Percentiles rank a stretch among this genome's conserved stretches.
phyloP scores from a whole-genome alignment of 1,284 basidiomycete genomes.

The Austroboletus olivaceoglutinosus region DNA sequence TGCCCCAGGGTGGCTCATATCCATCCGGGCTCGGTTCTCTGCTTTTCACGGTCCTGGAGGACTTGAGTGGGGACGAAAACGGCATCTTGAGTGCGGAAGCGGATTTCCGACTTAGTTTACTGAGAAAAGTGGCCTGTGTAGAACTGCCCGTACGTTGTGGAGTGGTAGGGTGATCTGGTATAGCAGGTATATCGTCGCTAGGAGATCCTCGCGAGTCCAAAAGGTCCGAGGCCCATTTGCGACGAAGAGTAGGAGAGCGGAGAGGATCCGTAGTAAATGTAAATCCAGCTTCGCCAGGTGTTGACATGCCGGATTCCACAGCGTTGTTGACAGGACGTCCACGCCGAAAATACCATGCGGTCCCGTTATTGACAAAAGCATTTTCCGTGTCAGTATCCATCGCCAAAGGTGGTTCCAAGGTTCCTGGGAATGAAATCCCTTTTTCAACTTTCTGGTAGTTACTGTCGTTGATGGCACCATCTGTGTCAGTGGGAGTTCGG shows the following conservation, averaged over 20 bases:
- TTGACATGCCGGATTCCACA: slow-evolving; percentile 26
- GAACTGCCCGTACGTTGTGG: slow-evolving; percentile 12
- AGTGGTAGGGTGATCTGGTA: slow-evolving; percentile 8
- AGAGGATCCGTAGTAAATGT: slow-evolving; percentile 38
- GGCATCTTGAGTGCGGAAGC: slow-evolving; percentile 48
- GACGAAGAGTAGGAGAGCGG: slow-evolving; percentile 41
- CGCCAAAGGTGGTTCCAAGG: slow-evolving; percentile 49
- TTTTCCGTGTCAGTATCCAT: slow-evolving; percentile 61
- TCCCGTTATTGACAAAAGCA: slow-evolving; percentile 46
- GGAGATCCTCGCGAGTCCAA: slow-evolving; percentile 32
- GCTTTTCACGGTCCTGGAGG: slow-evolving; percentile 20
- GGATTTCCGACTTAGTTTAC: slow-evolving; percentile 48
- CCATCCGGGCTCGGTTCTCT: slow-evolving; percentile 32
- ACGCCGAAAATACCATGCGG: slow-evolving; percentile 46
- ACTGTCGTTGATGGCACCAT: slow-evolving; percentile 23
- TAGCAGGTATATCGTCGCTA: slow-evolving; percentile 13
- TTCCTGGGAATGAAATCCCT: slow-evolving; percentile 1
- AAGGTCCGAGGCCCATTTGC: slow-evolving; percentile 47
- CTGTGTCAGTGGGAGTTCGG: slow-evolving; percentile 30
- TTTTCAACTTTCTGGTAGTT: slow-evolving; percentile 10
- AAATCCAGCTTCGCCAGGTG: slow-evolving; percentile 24
- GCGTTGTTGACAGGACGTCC: slow-evolving; percentile 25
- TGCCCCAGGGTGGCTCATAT: slow-evolving; percentile 53
- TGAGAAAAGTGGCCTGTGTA: slow-evolving; percentile 21
- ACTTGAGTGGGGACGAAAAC: slow-evolving; percentile 40